Conservation (phyloP, 2,329 filamentous ascomycete genomes). For the Phialocephala subalpina region DNA sequence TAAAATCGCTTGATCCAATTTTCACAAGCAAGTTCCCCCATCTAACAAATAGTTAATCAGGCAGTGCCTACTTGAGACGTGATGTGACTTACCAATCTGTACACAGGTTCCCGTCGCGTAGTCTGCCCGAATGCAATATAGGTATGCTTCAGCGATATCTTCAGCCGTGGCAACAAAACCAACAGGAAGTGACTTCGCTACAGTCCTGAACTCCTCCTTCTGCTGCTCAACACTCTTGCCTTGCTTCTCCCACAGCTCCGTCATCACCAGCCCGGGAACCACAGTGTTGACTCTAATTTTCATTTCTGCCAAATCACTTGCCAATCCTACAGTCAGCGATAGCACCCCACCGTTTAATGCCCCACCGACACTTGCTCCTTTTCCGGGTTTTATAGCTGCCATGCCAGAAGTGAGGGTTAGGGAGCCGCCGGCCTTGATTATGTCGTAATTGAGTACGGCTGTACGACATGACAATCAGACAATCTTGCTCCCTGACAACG, state of each 20-base stretch:
- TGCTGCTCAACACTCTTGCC: conserved; percentile 39
- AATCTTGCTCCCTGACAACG: too few relatives aligned
- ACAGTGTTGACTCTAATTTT: conserved; percentile 70
- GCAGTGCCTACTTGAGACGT: too few relatives aligned
- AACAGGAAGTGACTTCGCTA: conserved; percentile 33
- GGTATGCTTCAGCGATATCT: conserved; percentile 52
- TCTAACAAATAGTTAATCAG: too few relatives aligned
- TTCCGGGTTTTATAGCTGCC: conserved; percentile 47
- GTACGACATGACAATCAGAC: too few relatives aligned
- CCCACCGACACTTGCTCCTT: conserved; percentile 47
- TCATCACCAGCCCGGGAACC: conserved; percentile 60
- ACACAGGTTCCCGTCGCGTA: conserved; percentile 44
- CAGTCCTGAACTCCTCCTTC: conserved; percentile 34
- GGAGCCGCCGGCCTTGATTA: conserved; percentile 47
- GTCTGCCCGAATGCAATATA: conserved; percentile 51
- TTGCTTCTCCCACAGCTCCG: conserved; percentile 51
- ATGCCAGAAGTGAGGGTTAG: conserved; percentile 49
- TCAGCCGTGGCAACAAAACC: conserved; percentile 45
- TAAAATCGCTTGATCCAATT: too few relatives aligned
- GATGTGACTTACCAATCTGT: conserved; percentile 32
- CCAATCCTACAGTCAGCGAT: conserved; percentile 60
- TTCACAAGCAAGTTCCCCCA: too few relatives aligned
- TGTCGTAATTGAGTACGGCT: conserved; percentile 48
- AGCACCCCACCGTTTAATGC: conserved; percentile 31
- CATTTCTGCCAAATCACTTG: conserved; percentile 61